These are phyloP conservation scores for sorghum (Sorghum bicolor) DNA, from an alignment of 176 grass and related monocot species.

Conservation along the genomic window DNA sequence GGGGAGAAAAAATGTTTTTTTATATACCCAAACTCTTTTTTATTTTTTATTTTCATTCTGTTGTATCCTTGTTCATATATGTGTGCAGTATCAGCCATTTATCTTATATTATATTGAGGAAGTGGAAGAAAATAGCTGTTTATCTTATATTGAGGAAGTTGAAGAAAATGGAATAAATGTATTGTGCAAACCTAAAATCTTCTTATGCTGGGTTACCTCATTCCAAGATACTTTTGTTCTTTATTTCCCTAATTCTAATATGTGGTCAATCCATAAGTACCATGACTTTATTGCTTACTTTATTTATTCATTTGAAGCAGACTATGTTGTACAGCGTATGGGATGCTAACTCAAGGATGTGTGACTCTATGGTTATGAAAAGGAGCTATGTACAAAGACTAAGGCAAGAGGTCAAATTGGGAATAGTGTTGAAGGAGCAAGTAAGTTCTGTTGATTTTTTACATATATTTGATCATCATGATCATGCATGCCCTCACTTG, in stretches of 20 bases:
- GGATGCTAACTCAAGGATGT: slow-evolving; percentile 57
- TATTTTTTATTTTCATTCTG: background rate
- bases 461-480: background rate
- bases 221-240: background rate
- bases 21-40: slow-evolving; percentile 11
- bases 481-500: background rate
- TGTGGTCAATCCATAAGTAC: slow-evolving; percentile 4
- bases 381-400: slow-evolving; percentile 60
- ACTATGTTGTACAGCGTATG: slow-evolving; percentile 68
- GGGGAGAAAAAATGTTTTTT: background rate
- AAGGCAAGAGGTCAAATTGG: slow-evolving; percentile 63
- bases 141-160: background rate
- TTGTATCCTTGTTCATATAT: slow-evolving; percentile 11
- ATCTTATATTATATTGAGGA: background rate
- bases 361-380: slow-evolving; percentile 66
- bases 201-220: background rate
- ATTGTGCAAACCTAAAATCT: background rate
- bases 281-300: slow-evolving; percentile 34
- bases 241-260: background rate
- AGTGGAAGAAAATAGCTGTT: background rate
- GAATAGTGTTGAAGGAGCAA: slow-evolving; percentile 62
- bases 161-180: background rate
- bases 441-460: slow-evolving; percentile 54
- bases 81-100: background rate
- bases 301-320: slow-evolving; percentile 62